Evolutionary conservation across 2,329 filamentous ascomycete species (phyloP).

Genomic region (Amauroascus verrucosus): DNA sequence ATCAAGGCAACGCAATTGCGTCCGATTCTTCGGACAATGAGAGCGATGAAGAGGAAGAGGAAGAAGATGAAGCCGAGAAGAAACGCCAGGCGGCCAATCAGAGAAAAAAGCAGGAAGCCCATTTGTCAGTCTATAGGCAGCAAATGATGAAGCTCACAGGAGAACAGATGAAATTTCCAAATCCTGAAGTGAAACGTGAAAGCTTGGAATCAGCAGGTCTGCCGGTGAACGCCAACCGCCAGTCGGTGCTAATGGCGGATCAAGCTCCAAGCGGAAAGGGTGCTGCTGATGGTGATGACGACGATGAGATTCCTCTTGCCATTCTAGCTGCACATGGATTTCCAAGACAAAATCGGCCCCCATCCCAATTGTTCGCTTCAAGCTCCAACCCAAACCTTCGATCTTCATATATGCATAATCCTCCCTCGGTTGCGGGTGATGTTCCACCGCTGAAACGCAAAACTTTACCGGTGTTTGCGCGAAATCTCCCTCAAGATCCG

Average conservation of each 20-base stretch:
- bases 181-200: slow-evolving; percentile 42
- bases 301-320: slow-evolving; percentile 77
- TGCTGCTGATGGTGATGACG: slow-evolving; percentile 56
- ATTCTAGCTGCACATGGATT: slow-evolving; percentile 86
- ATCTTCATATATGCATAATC: slow-evolving; percentile 44
- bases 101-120: slow-evolving; percentile 77
- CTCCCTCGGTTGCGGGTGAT: slow-evolving; percentile 51
- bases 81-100: slow-evolving; percentile 63
- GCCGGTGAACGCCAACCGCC: slow-evolving; percentile 31
- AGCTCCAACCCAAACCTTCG: slow-evolving; percentile 64
- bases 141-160: slow-evolving; percentile 96
- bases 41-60: slow-evolving; percentile 50
- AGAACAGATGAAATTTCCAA: slow-evolving; percentile 41
- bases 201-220: slow-evolving; percentile 51
- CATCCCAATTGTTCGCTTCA: slow-evolving; percentile 54
- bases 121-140: slow-evolving; percentile 79
- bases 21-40: slow-evolving; percentile 48
- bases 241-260: slow-evolving; percentile 23
- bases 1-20: slow-evolving; percentile 40
- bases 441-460: slow-evolving; percentile 36
- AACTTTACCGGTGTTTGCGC: slow-evolving; percentile 68
- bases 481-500: slow-evolving; percentile 71
- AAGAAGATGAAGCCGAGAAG: slow-evolving; percentile 68
- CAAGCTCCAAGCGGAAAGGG: slow-evolving; percentile 29
- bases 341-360: slow-evolving; percentile 65